These are phyloP conservation scores for Trichoderma endophyticum DNA, from an alignment of 2,329 filamentous ascomycete genomes.

Conservation along the genomic window DNA sequence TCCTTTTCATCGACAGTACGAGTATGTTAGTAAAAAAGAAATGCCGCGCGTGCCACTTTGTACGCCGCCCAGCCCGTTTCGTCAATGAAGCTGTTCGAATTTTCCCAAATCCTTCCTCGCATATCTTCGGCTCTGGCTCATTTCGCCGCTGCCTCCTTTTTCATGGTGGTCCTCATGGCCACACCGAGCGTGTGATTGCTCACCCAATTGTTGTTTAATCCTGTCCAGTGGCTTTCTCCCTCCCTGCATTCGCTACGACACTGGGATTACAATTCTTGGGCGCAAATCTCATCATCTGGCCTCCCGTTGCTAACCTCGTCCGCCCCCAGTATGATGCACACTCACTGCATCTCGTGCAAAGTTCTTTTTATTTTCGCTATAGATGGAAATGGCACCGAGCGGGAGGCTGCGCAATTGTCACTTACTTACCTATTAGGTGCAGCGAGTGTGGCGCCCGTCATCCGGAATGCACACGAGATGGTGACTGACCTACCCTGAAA, in stretches of 20 bases:
- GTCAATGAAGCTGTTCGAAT: not conserved
- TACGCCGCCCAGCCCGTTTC: not conserved
- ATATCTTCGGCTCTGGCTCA: slow-evolving; percentile 3
- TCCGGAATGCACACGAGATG: not conserved
- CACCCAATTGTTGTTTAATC: not conserved
- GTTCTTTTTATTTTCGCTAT: not conserved
- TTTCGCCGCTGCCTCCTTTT: not conserved
- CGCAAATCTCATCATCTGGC: not conserved
- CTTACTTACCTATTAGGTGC: not conserved
- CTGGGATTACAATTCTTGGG: not conserved
- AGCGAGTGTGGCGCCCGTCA: not conserved
- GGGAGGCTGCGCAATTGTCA: not conserved
- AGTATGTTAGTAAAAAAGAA: not conserved
- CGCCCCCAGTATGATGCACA: not conserved
- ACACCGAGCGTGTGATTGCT: not conserved
- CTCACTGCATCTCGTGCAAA: not conserved
- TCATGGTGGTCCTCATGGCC: not conserved
- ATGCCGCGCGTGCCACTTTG: not conserved
- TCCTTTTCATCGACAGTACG: not conserved
- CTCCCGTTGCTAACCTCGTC: not conserved
- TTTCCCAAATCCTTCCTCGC: not conserved
- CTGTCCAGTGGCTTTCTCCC: not conserved
- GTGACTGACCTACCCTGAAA: not conserved
- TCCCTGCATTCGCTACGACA: not conserved
- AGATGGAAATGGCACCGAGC: not conserved